Conservation (phyloP, 2,329 filamentous ascomycete species). For the Paecilomyces sp. region DNA sequence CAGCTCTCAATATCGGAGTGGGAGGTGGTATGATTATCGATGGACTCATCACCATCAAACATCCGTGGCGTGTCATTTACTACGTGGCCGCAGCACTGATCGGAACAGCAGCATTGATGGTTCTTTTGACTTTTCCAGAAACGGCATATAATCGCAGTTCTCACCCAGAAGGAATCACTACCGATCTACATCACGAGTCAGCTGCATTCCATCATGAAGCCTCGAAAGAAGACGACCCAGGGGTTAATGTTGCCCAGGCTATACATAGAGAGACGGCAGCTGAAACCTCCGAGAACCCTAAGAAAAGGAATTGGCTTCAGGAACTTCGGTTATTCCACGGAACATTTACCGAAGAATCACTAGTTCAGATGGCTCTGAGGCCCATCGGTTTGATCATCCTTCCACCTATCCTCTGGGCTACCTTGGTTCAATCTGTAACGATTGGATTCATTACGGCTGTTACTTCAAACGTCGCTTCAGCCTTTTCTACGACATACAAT, state of each 20-base stretch:
- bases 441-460: conserved; percentile 46
- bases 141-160: conserved; percentile 39
- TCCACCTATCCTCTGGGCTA: conserved; percentile 50
- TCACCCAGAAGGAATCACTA: not conserved
- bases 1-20: conserved; percentile 16
- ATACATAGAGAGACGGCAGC: conserved; percentile 9
- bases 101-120: conserved; percentile 40
- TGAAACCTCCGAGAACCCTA: conserved; percentile 9
- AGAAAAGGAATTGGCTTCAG: conserved; percentile 9
- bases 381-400: conserved; percentile 45
- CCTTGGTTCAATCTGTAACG: conserved; percentile 47
- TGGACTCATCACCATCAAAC: conserved; percentile 24
- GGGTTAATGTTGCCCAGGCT: conserved; percentile 2
- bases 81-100: conserved; percentile 45
- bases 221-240: not conserved
- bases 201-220: not conserved
- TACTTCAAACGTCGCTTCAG: conserved; percentile 20
- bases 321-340: conserved; percentile 33
- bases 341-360: conserved; percentile 37
- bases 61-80: conserved; percentile 26
- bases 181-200: not conserved
- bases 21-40: conserved; percentile 21
- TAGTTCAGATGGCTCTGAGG: conserved; percentile 43
- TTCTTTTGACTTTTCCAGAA: conserved; percentile 50
- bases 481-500: conserved; percentile 15